Conservation (phyloP, 805 yeast genomes). For the Lipomyces mesembrius region DNA sequence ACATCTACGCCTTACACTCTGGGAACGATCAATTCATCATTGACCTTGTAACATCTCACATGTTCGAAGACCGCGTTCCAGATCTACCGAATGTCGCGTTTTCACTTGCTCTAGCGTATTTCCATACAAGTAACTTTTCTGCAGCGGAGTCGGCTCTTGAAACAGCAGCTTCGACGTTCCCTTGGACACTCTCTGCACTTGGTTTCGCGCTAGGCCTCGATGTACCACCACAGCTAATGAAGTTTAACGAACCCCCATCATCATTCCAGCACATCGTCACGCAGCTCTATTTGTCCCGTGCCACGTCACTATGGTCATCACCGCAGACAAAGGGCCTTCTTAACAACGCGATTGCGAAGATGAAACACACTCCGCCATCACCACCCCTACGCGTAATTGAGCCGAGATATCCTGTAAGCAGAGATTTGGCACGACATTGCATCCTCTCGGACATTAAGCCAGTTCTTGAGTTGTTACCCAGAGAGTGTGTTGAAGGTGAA, state of each 20-base stretch:
- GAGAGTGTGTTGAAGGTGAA: conserved; percentile 29
- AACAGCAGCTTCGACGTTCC: conserved; percentile 60
- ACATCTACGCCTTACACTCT: conserved; percentile 70
- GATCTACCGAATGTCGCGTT: conserved; percentile 71
- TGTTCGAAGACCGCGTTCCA: conserved; percentile 66
- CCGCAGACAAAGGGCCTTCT: conserved; percentile 31
- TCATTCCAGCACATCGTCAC: conserved; percentile 36
- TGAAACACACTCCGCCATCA: conserved; percentile 9
- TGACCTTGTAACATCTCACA: conserved; percentile 60
- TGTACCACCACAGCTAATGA: conserved; percentile 23
- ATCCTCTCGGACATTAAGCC: conserved; percentile 39
- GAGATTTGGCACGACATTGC: conserved; percentile 40
- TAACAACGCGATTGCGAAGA: conserved; percentile 10
- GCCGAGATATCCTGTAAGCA: conserved; percentile 23
- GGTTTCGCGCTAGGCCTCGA: conserved; percentile 51
- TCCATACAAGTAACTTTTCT: conserved; percentile 46
- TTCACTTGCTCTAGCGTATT: conserved; percentile 67
- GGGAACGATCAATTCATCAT: conserved; percentile 67
- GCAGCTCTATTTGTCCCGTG: conserved; percentile 37
- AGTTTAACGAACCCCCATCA: conserved; percentile 30
- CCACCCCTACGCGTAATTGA: conserved; percentile 22
- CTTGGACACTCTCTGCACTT: conserved; percentile 59
- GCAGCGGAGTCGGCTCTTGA: conserved; percentile 56
- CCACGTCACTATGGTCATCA: conserved; percentile 38
- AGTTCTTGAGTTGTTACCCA: conserved; percentile 36